These are phyloP conservation scores for Sporothrix mexicana DNA, from an alignment of 2,329 filamentous ascomycete species.

Conservation along the genomic window DNA sequence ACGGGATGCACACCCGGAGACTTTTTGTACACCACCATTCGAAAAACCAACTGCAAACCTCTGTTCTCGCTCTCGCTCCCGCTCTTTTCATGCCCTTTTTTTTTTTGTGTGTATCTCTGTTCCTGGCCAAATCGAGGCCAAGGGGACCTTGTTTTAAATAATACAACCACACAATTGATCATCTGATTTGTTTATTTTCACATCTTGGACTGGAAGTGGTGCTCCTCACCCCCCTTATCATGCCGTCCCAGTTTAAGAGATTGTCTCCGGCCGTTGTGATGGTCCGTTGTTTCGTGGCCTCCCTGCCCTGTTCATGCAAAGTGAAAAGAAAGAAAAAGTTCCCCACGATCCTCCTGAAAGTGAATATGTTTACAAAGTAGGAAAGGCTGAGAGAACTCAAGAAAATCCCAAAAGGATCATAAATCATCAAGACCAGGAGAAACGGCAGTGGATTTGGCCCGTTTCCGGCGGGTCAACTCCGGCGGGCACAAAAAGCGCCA, in stretches of 20 bases:
- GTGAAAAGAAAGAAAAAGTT: not conserved
- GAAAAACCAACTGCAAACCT: no score
- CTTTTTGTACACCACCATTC: no score
- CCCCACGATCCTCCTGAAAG: not conserved
- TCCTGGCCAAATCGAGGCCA: not conserved
- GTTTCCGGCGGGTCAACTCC: slow-evolving; percentile 27
- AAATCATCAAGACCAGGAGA: not conserved
- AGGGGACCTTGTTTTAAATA: not conserved
- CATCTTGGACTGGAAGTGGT: not conserved
- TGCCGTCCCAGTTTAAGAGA: not conserved
- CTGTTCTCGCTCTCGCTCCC: not conserved
- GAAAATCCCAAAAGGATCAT: not conserved
- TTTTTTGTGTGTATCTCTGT: not conserved
- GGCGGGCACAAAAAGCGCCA: not conserved
- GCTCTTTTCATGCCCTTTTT: not conserved
- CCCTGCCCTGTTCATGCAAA: not conserved
- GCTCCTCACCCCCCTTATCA: no score
- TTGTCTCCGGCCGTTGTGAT: not conserved
- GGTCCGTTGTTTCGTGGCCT: not conserved
- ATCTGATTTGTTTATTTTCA: not conserved
- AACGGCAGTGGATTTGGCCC: slow-evolving; percentile 22
- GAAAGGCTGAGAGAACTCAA: not conserved
- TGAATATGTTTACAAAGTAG: not conserved
- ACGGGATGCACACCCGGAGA: slow-evolving; percentile 1
- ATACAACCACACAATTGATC: not conserved